Evolutionary conservation across 306 rosid species (phyloP), one percentile per base, ranked within the genome.

Genomic region (Quercus aquifolioides): DNA sequence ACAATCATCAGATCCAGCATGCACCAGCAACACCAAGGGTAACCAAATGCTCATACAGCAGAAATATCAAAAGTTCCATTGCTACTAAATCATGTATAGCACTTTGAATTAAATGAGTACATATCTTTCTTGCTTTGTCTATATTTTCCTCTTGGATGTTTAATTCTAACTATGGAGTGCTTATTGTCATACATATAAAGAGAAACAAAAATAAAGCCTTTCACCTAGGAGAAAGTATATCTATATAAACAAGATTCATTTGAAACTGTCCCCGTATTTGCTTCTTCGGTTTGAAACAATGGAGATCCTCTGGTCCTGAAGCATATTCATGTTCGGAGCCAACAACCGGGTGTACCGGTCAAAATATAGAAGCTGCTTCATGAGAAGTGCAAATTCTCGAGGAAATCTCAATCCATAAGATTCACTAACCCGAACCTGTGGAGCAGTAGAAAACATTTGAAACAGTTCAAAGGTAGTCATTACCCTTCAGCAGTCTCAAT

Each of bases 331-430:
- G 75, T 93, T 84, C 26, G 98, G 98, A 65, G 99, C 99, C 85
- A 95, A 71, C 86, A 95, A 79, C 59, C 99, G 91, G 3, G 98
- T 90, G 86, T 95, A 95, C 18, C 98, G 94, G 41, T 92, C 99
- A 78, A 95, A 95, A 80, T 92, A 95, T 90, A 92, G 79, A 74
- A 95, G 94, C 84, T 95, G 99, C 91, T 95, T 95, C 94, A 95
- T 65, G 25, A 95, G 98, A 60, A 92, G 94, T 2, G 98, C 98
- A 60, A 93, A 95, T 84, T 95, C 99, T 56, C 98, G 88, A 23
- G 98, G 98, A 87, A 95, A 95, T 81, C 85, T 93, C 31, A 95
- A 46, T 65, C 98, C 99, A 74, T 92, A 95, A 8, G 97, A 92
- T 84, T 95, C 98, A 26, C 99, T 93, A n/a, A 95, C 97, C 69